Conservation (phyloP, 2,329 filamentous ascomycete genomes). For the Exophiala sideris region DNA sequence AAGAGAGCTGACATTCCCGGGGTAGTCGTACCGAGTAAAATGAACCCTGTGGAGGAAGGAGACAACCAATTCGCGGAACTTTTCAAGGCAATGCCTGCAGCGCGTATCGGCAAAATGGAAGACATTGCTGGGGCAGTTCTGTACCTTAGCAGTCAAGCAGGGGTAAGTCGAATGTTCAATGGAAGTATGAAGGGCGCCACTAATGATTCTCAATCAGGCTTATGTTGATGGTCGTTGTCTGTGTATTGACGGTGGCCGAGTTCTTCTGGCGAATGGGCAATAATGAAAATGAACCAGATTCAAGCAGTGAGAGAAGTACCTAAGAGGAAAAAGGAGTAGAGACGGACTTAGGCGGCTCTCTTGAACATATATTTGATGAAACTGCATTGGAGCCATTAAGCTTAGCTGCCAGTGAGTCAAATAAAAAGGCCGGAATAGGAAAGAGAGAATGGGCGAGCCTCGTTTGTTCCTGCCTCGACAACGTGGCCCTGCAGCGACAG, state of each 20-base stretch:
- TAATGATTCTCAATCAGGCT: slow-evolving; percentile 28
- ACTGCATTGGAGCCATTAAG: too few relatives aligned
- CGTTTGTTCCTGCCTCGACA: too few relatives aligned
- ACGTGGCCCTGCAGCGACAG: too few relatives aligned
- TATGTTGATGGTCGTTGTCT: slow-evolving; percentile 42
- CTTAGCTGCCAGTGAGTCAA: too few relatives aligned
- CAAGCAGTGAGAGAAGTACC: not conserved
- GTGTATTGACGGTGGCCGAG: slow-evolving; percentile 41
- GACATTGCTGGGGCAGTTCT: slow-evolving; percentile 45
- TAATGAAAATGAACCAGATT: slow-evolving; percentile 6
- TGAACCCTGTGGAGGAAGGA: slow-evolving; percentile 43
- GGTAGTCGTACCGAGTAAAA: slow-evolving; percentile 43
- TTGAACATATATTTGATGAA: too few relatives aligned
- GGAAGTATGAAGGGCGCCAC: not conserved
- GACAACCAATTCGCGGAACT: slow-evolving; percentile 42
- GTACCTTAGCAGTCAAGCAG: slow-evolving; percentile 43
- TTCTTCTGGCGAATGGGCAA: slow-evolving; percentile 42
- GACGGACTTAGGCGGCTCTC: not conserved
- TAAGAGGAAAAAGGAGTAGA: not conserved
- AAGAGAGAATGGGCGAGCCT: not conserved
- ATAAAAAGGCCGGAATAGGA: not conserved
- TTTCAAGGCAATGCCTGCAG: slow-evolving; percentile 42
- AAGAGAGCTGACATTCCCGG: slow-evolving; percentile 5
- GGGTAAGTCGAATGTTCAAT: slow-evolving; percentile 31
- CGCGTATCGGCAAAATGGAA: slow-evolving; percentile 37